These are phyloP conservation scores for Leccinum truebloodii DNA, from an alignment of 768 basidiomycete genomes.

Conservation along the genomic window DNA sequence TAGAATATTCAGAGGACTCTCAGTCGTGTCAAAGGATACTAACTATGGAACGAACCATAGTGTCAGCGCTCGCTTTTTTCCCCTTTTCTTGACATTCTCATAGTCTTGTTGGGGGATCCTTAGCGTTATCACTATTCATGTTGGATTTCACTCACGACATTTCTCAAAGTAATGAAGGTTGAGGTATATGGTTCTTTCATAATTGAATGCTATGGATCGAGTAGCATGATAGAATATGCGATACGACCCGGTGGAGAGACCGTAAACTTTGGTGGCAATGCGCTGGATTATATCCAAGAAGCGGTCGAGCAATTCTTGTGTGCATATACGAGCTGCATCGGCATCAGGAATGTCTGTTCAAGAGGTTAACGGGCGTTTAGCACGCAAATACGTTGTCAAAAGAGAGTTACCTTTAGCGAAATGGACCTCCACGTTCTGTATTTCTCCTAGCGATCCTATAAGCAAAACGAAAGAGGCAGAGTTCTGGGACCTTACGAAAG, in stretches of 20 bases:
- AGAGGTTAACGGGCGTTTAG: not conserved
- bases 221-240: constrained; percentile 80
- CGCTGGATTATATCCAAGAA: constrained; percentile 44
- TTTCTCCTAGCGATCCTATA: constrained; percentile 41
- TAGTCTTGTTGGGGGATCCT: constrained; percentile 1
- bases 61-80: not conserved
- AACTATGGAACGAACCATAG: not conserved
- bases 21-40: not conserved
- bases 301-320: constrained; percentile 54
- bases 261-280: constrained; percentile 63
- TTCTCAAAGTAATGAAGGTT: constrained; percentile 81
- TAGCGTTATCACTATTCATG: not conserved
- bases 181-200: constrained; percentile 79
- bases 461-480: not conserved
- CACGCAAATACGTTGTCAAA: not conserved
- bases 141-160: constrained; percentile 63
- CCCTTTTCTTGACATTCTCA: constrained; percentile 1
- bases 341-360: constrained; percentile 53
- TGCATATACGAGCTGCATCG: constrained; percentile 40
- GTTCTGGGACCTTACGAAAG: not conserved
- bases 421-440: constrained; percentile 59
- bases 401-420: constrained; percentile 49
- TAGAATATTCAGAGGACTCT: not conserved
- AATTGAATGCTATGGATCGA: constrained; percentile 89
- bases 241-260: constrained; percentile 63